phyloP scores from a whole-genome alignment of 371 early-diverging fungal species.

The Rhizopus microsporus region DNA sequence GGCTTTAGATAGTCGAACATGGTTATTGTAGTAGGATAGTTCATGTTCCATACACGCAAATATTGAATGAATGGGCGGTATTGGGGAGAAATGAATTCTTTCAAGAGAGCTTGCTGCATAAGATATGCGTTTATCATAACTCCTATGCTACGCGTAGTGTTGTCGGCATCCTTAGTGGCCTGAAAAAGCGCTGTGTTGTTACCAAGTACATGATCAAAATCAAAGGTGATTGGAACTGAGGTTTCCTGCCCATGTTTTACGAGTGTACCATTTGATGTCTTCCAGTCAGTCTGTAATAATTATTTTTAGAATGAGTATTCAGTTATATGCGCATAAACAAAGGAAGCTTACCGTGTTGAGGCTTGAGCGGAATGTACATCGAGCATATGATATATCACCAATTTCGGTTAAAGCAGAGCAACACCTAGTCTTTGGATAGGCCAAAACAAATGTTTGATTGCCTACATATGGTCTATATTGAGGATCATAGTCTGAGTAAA shows the following conservation, averaged over 20 bases:
- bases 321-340: not conserved
- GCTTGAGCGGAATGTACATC: conserved; percentile 16
- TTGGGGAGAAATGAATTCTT: conserved; percentile 9
- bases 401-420: not conserved
- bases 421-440: not conserved
- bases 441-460: conserved; percentile 29
- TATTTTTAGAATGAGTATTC: not conserved
- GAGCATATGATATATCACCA: conserved; percentile 6
- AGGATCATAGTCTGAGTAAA: conserved; percentile 13
- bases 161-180: not conserved
- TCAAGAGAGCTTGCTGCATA: conserved; percentile 19
- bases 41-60: not conserved
- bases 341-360: conserved; percentile 5
- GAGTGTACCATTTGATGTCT: conserved; percentile 4
- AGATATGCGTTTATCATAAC: conserved; percentile 22
- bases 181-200: conserved; percentile 6
- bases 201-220: conserved; percentile 19
- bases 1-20: conserved; percentile 7
- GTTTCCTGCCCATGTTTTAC: not conserved
- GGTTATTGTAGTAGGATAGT: not conserved
- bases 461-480: conserved; percentile 23
- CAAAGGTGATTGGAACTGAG: conserved; percentile 14
- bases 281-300: conserved; percentile 16
- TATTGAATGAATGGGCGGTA: conserved; percentile 7
- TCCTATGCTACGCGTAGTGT: not conserved